Base-by-base conservation (phyloP, 192 early-diverging fungal genomes). In the Lobosporangium transversale region DNA sequence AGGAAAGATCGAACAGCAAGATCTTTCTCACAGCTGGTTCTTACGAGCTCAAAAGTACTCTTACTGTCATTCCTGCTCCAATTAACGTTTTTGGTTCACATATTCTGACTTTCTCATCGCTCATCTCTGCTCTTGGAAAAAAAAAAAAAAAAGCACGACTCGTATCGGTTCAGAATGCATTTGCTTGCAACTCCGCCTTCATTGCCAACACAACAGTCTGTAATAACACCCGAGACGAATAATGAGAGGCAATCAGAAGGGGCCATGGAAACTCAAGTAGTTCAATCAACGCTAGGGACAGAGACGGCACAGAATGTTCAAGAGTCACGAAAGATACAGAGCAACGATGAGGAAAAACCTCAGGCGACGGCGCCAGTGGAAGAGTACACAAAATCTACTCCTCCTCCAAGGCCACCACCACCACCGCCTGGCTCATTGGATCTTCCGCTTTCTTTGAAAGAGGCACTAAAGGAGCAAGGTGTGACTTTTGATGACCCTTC, bases 101-200 rank as follows among this genome's bases (percentile, higher is more conserved):
- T 40, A 40, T 56, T 23, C 54, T 56, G 54, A 37, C 52, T 35
- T 31, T 44, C 3, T 5, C 18, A 47, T 20, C 7, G 23, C 45
- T 20, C 7, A 14, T 20, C 45, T 14, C 5, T 4, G 23, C 23
- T 9, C 48, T 27, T 26, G 3, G 2, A 50, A 50, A 50, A 7
- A 50, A 50, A 54, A 54, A 54, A 50, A 50, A 2, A n/a, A 61
- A 50, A 62, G 60, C 60, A 69, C 33, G 67, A 69, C 40, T 69
- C 67, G 36, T 69, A 69, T 54, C 67, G 49, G 29, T 54, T 59
- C 51, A 44, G 67, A 31, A 69, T 69, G 35, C 67, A 69, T n/a
- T 51, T 60, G 5, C 57, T 69, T 35, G 48, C 67, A 14, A 69
- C 57, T 8, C 48, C 57, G 17, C 50, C 50, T 2, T 47, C 24